Evolutionary conservation across 139 green algal genomes (phyloP), one percentile per base, ranked within the genome.

Genomic region (Tetradesmus lagerheimii): DNA sequence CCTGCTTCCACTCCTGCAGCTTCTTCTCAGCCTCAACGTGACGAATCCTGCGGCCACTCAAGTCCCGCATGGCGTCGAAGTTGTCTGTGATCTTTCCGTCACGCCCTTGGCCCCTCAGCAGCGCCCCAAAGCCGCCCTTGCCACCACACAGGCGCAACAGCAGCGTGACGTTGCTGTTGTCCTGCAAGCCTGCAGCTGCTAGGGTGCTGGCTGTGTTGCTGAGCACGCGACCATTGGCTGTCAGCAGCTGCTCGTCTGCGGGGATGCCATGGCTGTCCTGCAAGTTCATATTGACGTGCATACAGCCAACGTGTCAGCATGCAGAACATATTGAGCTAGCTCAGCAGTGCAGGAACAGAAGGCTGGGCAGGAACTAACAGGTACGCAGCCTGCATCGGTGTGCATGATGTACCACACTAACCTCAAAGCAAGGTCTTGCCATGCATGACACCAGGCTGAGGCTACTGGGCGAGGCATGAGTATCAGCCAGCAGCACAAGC

Each of bases 81-180:
- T 99, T 99, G 87, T 94, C 96, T 12, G 96, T 98, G 27, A 97
- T 91, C 81, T 97, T 96, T 4, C 95, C 96, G 67, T 96, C 94
- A 23, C 96, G 93, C 29, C 96, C 97, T n/a, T 97, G 95, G 23
- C 94, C 96, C n/a, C 98, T 94, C 83, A 99, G 94, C 91, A 98
- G 91, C 1, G 98, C 96, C 0, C 98, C 98, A 92, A 99, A 99
- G 50, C 98, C 98, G 15, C 98, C 98, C 93, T 99, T 98, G 62
- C 96, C 96, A 79, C 96, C 96, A 15, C 75, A 71, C 18, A 98
- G 92, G 8, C 94, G 85, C 16, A 96, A 85, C 45, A 95, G 84
- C 14, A 97, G 66, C 57, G 94, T 86, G 16, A 97, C 27, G 35
- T 39, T 81, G 77, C 86, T 80, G 77, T 29, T 39, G 43, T 43